Conservation (phyloP, 768 basidiomycete species). For the Pulveroboletus sp. region DNA sequence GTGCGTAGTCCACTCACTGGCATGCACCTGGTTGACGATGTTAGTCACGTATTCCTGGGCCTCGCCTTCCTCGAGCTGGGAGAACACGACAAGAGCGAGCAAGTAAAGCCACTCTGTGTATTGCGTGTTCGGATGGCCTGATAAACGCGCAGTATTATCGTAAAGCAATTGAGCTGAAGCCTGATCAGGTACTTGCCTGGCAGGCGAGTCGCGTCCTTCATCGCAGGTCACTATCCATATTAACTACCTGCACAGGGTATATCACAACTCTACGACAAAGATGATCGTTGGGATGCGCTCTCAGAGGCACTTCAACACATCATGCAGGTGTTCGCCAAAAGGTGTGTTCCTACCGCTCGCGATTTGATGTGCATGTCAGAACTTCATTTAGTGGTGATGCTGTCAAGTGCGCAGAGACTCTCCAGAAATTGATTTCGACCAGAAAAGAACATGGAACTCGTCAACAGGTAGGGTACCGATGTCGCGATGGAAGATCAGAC, state of each 20-base stretch:
- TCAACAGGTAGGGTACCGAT: conserved; percentile 45
- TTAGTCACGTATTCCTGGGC: conserved; percentile 83
- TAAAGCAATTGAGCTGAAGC: conserved; percentile 69
- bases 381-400: conserved; percentile 59
- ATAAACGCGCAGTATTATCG: conserved; percentile 60
- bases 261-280: conserved; percentile 67
- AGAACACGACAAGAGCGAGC: conserved; percentile 72
- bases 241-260: conserved; percentile 52
- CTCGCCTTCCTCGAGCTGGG: conserved; percentile 76
- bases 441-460: conserved; percentile 59
- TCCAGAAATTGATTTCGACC: conserved; percentile 74
- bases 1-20: conserved; percentile 44
- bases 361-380: neutral
- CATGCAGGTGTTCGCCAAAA: conserved; percentile 54
- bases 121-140: conserved; percentile 9
- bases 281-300: conserved; percentile 56
- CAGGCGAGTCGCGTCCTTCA: conserved; percentile 51
- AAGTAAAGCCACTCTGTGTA: conserved; percentile 53
- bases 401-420: conserved; percentile 72
- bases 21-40: conserved; percentile 1
- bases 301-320: conserved; percentile 52
- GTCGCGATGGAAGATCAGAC: neutral
- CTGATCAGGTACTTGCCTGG: conserved; percentile 75
- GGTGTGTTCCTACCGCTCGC: conserved; percentile 39
- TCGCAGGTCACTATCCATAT: conserved; percentile 10